Percentiles rank a stretch among this genome's conserved stretches.
Evolutionary conservation across 2,329 filamentous ascomycete species (phyloP).

Genomic region (Beauveria sp.): DNA sequence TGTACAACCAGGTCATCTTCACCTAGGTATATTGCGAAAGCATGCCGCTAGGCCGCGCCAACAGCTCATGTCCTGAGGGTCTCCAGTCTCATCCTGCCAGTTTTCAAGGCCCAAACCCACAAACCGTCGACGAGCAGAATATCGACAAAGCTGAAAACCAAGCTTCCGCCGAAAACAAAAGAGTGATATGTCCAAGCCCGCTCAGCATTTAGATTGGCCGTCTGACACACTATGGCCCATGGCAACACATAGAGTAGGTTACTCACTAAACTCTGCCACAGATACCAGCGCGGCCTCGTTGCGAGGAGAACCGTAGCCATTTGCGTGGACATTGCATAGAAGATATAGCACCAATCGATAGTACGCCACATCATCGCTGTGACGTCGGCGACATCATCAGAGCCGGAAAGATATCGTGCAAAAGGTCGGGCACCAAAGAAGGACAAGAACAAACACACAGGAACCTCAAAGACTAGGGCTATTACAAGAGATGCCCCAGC

Average conservation of each 20-base stretch:
- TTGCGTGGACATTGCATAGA: slow-evolving; percentile 59
- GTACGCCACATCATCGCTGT: slow-evolving; percentile 58
- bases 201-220: slow-evolving; percentile 34
- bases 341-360: slow-evolving; percentile 61
- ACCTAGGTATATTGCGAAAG: neutral
- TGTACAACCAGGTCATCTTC: no score
- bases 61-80: slow-evolving; percentile 20
- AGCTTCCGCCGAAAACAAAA: slow-evolving; percentile 58
- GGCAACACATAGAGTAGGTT: slow-evolving; percentile 63
- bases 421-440: slow-evolving; percentile 51
- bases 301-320: slow-evolving; percentile 57
- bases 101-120: slow-evolving; percentile 44
- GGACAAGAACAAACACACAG: slow-evolving; percentile 55
- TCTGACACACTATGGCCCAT: slow-evolving; percentile 58
- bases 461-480: slow-evolving; percentile 51
- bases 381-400: slow-evolving; percentile 48
- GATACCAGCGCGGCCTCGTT: slow-evolving; percentile 57
- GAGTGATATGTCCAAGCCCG: slow-evolving; percentile 62
- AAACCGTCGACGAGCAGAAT: slow-evolving; percentile 41
- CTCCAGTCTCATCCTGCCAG: slow-evolving; percentile 35
- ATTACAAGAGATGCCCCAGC: slow-evolving; percentile 45
- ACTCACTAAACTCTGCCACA: slow-evolving; percentile 57
- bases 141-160: slow-evolving; percentile 59
- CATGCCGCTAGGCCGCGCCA: neutral
- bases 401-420: slow-evolving; percentile 53